Evolutionary conservation across 1,284 basidiomycete genomes (phyloP).

Genomic region (Boletus sp.): DNA sequence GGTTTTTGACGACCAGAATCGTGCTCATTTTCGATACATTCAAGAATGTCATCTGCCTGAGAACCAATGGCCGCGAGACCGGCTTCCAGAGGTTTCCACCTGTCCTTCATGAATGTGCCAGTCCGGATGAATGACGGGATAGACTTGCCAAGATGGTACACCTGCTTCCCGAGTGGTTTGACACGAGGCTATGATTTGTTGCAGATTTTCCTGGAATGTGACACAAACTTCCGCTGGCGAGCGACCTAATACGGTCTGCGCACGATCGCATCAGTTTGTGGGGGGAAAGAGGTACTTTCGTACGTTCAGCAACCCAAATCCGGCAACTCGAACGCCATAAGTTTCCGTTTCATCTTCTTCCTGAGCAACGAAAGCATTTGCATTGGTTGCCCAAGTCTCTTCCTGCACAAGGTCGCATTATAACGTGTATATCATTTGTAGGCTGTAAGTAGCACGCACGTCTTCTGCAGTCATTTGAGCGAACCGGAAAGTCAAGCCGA

Average conservation of each 20-base stretch:
- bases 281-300: conserved; percentile 27
- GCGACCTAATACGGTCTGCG: conserved; percentile 74
- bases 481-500: conserved; percentile 70
- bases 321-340: conserved; percentile 83
- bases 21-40: conserved; percentile 76
- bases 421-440: conserved; percentile 4
- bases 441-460: conserved; percentile 48
- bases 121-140: not conserved
- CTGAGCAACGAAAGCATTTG: conserved; percentile 92
- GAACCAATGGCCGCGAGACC: conserved; percentile 85
- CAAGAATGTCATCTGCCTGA: conserved; percentile 76
- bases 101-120: conserved; percentile 35
- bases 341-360: conserved; percentile 90
- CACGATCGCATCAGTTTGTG: conserved; percentile 17
- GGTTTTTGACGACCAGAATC: conserved; percentile 63
- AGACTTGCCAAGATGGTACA: conserved; percentile 54
- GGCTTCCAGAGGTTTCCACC: conserved; percentile 92
- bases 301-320: conserved; percentile 84
- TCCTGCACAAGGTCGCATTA: conserved; percentile 63
- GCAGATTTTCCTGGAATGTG: conserved; percentile 63
- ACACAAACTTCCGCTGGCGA: conserved; percentile 58
- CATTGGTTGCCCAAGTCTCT: conserved; percentile 87
- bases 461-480: conserved; percentile 91
- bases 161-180: conserved; percentile 57
- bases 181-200: conserved; percentile 58